A percentile compares a stretch with the other conserved stretches of the same genome.
phyloP scores from a whole-genome alignment of 2,329 filamentous ascomycete genomes.

The Apiospora koreana region DNA sequence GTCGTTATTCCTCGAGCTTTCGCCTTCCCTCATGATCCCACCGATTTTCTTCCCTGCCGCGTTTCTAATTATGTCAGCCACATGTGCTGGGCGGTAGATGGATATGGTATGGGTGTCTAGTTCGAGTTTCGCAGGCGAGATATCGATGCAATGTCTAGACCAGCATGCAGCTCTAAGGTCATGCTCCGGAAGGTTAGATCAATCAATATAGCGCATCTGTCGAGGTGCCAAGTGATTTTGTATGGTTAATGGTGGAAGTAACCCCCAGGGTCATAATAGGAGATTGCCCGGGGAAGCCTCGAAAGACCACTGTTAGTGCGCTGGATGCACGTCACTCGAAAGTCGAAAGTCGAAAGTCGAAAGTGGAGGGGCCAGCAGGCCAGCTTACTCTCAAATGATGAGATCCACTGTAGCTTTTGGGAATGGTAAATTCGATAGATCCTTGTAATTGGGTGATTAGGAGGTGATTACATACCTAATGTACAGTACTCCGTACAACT shows the following conservation, averaged over 20 bases:
- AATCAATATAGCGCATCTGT: neutral
- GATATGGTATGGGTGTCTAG: neutral
- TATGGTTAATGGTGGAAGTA: constrained; percentile 6
- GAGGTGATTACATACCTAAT: neutral
- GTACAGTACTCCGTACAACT: too few relatives aligned
- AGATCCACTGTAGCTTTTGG: neutral
- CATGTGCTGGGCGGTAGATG: neutral
- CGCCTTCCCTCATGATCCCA: constrained; percentile 10
- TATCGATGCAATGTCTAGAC: neutral
- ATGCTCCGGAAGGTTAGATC: neutral
- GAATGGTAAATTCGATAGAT: neutral
- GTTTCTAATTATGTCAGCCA: neutral
- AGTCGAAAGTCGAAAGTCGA: constrained; percentile 1
- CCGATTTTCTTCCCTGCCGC: neutral
- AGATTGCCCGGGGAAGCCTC: constrained; percentile 4
- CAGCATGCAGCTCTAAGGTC: neutral
- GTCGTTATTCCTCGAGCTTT: neutral
- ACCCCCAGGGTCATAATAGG: constrained; percentile 4
- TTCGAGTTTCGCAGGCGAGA: neutral
- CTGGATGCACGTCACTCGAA: neutral
- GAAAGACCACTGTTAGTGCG: constrained; percentile 2
- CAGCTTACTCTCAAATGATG: neutral
- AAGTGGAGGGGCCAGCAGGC: neutral
- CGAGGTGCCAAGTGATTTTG: neutral
- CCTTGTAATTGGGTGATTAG: neutral